These are phyloP conservation scores for Solanum pimpinellifolium DNA, from an alignment of 257 asterid genomes.

Conservation along the genomic window DNA sequence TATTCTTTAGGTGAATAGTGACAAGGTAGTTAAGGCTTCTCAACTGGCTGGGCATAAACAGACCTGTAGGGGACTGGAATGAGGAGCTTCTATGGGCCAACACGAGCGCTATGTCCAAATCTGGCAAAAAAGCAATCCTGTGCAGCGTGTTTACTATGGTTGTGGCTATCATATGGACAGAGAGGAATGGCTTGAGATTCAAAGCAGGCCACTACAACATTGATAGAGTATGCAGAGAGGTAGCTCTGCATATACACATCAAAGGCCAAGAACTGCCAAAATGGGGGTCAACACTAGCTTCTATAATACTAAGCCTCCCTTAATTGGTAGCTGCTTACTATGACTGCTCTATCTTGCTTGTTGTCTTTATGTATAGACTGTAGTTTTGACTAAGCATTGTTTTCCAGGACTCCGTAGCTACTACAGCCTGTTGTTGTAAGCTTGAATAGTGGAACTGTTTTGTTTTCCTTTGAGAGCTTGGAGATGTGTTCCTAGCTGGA, in stretches of 20 bases:
- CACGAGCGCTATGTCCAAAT: not conserved
- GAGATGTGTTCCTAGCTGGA: not conserved
- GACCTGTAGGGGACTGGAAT: not conserved
- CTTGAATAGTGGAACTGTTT: not conserved
- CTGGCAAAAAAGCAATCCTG: not conserved
- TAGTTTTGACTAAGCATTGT: not conserved
- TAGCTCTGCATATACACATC: not conserved
- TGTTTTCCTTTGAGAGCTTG: not conserved
- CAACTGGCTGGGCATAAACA: not conserved
- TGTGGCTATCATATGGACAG: not conserved
- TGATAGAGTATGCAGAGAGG: not conserved
- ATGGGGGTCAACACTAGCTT: not conserved
- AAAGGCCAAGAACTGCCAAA: not conserved
- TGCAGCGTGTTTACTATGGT: not conserved
- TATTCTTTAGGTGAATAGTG: not conserved
- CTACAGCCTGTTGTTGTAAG: not conserved
- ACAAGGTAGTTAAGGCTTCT: not conserved
- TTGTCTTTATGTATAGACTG: not conserved
- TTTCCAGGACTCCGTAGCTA: not conserved
- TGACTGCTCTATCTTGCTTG: not conserved
- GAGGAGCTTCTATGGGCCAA: not conserved
- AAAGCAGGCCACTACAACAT: not conserved
- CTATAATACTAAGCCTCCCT: not conserved
- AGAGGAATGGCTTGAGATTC: not conserved
- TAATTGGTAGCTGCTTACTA: not conserved